Conservation (phyloP, 2,329 filamentous ascomycete genomes). For the Venturiaceae sp. region DNA sequence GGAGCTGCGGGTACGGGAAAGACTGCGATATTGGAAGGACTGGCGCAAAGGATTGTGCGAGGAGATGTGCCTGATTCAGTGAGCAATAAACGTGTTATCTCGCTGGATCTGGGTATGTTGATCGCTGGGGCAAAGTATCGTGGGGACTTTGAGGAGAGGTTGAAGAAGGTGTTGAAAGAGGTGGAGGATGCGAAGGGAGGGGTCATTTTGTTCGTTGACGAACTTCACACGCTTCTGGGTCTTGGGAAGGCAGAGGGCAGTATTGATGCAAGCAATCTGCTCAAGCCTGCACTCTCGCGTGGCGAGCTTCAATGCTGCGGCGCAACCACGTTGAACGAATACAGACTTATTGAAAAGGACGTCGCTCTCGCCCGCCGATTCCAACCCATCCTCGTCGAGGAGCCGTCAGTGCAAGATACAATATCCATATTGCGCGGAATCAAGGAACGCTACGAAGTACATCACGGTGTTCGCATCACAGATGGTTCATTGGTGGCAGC, state of each 20-base stretch:
- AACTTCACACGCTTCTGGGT: conserved; percentile 83
- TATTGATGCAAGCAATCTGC: conserved; percentile 88
- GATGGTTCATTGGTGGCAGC: conserved; percentile 88
- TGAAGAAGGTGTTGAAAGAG: conserved; percentile 86
- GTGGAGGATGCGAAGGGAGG: conserved; percentile 81
- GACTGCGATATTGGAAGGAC: conserved; percentile 83
- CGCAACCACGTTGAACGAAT: conserved; percentile 87
- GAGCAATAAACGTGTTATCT: conserved; percentile 85
- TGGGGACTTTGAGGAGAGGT: conserved; percentile 88
- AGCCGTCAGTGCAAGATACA: conserved; percentile 83
- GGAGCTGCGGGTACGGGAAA: conserved; percentile 87
- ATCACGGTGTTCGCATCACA: conserved; percentile 91
- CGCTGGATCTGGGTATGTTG: conserved; percentile 79
- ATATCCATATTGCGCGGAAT: conserved; percentile 93
- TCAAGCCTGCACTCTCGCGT: conserved; percentile 87
- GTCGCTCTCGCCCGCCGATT: conserved; percentile 86
- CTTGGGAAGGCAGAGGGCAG: conserved; percentile 92
- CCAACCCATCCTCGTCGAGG: conserved; percentile 87
- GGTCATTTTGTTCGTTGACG: conserved; percentile 91
- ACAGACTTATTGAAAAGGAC: conserved; percentile 90
- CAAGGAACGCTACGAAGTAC: conserved; percentile 95
- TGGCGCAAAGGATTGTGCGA: conserved; percentile 80
- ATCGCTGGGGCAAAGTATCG: conserved; percentile 94
- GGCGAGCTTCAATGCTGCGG: conserved; percentile 93
- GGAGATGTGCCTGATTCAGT: conserved; percentile 94